Conservation (phyloP, 1,284 basidiomycete species). For the Prillingera fragicola region DNA sequence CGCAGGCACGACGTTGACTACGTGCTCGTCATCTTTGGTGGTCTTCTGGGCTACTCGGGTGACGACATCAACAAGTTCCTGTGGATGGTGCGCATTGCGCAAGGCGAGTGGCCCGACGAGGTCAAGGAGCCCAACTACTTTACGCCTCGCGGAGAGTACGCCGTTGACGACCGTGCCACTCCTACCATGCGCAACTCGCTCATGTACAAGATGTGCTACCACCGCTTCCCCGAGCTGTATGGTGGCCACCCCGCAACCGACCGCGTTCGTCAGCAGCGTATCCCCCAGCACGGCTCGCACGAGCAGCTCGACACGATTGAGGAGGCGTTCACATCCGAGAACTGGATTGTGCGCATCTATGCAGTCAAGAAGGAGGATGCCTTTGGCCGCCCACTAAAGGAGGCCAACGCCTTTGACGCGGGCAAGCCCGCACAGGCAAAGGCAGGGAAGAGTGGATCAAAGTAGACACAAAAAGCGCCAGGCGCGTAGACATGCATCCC, state of each 20-base stretch:
- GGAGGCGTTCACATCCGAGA: slow-evolving; percentile 94
- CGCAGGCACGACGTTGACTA: slow-evolving; percentile 98
- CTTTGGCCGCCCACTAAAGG: slow-evolving; percentile 80
- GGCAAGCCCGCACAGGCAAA: slow-evolving; percentile 62
- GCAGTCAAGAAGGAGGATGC: slow-evolving; percentile 91
- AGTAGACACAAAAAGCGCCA: slow-evolving; percentile 1
- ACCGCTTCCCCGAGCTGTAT: slow-evolving; percentile 82
- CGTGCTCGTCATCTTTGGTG: slow-evolving; percentile 95
- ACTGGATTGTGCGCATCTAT: slow-evolving; percentile 98
- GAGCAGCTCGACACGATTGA: slow-evolving; percentile 73
- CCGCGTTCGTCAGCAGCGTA: slow-evolving; percentile 72
- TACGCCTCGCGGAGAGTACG: slow-evolving; percentile 88
- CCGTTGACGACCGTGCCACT: slow-evolving; percentile 80
- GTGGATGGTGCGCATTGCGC: slow-evolving; percentile 97
- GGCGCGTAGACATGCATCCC: slow-evolving; percentile 1
- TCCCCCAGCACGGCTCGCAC: slow-evolving; percentile 66
- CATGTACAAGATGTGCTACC: slow-evolving; percentile 99
- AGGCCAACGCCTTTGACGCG: slow-evolving; percentile 72
- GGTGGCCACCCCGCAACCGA: slow-evolving; percentile 69
- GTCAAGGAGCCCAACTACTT: slow-evolving; percentile 94
- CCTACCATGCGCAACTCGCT: slow-evolving; percentile 90
- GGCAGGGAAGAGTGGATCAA: background rate
- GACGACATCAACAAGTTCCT: slow-evolving; percentile 99
- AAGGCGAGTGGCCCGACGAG: slow-evolving; percentile 98
- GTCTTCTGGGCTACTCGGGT: slow-evolving; percentile 91